phyloP scores from a whole-genome alignment of 176 grass and related monocot species.

The Paspalum vaginatum region DNA sequence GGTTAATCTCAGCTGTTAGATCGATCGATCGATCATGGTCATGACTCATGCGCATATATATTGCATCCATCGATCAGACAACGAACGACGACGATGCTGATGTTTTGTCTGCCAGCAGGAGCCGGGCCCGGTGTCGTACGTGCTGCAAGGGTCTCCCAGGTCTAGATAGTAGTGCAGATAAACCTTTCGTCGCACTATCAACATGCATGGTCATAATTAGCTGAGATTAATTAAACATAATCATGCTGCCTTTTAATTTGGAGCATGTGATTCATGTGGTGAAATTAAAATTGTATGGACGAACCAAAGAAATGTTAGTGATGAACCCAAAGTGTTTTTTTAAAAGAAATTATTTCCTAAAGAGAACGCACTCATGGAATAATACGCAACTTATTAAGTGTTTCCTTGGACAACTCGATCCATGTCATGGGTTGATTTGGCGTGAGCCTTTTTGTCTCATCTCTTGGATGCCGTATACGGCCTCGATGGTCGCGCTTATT shows the following conservation, averaged over 20 bases:
- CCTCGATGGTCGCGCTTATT: background rate
- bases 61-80: background rate
- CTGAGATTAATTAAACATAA: background rate
- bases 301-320: background rate
- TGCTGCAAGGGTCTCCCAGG: background rate
- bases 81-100: background rate
- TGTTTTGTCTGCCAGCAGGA: background rate
- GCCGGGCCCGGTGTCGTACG: background rate
- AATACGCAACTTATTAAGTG: background rate
- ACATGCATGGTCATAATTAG: background rate
- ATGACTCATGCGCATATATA: no score
- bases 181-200: no score
- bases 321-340: background rate
- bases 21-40: no score
- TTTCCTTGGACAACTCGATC: background rate
- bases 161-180: no score
- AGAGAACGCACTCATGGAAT: background rate
- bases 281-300: background rate
- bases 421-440: background rate
- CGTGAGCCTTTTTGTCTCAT: slow-evolving; percentile 4
- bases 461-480: background rate
- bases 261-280: background rate
- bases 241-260: background rate
- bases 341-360: background rate
- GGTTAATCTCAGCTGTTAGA: background rate